Conservation (phyloP, 495 filamentous ascomycete genomes). For the Penicillium cataractarum region DNA sequence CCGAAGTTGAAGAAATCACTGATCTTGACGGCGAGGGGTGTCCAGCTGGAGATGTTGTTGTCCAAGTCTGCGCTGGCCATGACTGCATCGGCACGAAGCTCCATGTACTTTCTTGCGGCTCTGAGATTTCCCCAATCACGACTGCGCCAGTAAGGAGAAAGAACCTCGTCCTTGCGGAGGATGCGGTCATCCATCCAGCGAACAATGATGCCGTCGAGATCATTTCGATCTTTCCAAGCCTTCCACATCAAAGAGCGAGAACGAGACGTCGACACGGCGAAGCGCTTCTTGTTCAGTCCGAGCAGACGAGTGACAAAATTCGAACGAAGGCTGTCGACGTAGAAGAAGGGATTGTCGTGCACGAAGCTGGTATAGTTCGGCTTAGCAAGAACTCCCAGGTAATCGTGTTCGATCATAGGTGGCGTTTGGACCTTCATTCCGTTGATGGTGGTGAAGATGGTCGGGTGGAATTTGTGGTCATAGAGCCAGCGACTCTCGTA, state of each 20-base stretch:
- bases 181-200: slow-evolving; percentile 67
- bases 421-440: slow-evolving; percentile 58
- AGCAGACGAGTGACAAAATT: slow-evolving; percentile 52
- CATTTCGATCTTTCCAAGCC: slow-evolving; percentile 61
- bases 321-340: slow-evolving; percentile 50
- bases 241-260: slow-evolving; percentile 66
- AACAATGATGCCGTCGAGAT: slow-evolving; percentile 63
- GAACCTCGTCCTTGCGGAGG: slow-evolving; percentile 56
- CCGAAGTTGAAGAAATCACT: slow-evolving; percentile 67
- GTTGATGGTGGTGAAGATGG: slow-evolving; percentile 60
- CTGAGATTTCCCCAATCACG: slow-evolving; percentile 58
- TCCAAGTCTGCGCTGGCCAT: slow-evolving; percentile 65
- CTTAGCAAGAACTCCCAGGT: slow-evolving; percentile 57
- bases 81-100: slow-evolving; percentile 58
- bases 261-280: slow-evolving; percentile 59
- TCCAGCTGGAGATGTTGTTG: slow-evolving; percentile 61
- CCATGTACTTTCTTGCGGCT: slow-evolving; percentile 58
- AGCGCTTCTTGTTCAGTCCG: slow-evolving; percentile 52
- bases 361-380: slow-evolving; percentile 57
- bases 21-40: slow-evolving; percentile 62
- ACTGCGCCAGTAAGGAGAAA: slow-evolving; percentile 60
- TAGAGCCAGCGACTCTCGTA: slow-evolving; percentile 61
- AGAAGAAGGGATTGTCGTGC: slow-evolving; percentile 60
- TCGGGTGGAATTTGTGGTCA: slow-evolving; percentile 65
- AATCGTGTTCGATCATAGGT: slow-evolving; percentile 62